Percentiles rank a stretch among this genome's conserved stretches.
These are phyloP conservation scores for Xerocomus amazonicus DNA, from an alignment of 1,284 basidiomycete species.

Conservation along the genomic window DNA sequence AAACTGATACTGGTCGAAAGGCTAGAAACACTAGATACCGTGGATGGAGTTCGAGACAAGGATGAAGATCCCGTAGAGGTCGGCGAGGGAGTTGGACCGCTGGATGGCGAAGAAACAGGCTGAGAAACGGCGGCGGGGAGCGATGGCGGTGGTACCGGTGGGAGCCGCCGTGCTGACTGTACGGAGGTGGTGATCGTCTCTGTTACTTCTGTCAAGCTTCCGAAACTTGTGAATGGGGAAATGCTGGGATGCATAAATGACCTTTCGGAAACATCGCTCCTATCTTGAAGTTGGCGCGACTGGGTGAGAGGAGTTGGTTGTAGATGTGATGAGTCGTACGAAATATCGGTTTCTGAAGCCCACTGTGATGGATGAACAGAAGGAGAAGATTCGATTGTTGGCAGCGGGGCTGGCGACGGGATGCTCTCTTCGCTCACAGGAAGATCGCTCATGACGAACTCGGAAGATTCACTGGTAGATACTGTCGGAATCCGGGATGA, in stretches of 20 bases:
- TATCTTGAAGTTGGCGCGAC: conserved; percentile 55
- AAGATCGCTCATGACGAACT: conserved; percentile 24
- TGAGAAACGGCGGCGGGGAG: conserved; percentile 5
- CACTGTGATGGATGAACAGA: conserved; percentile 46
- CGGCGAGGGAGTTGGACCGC: conserved; percentile 26
- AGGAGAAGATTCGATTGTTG: conserved; percentile 31
- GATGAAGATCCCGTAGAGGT: conserved; percentile 34
- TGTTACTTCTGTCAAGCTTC: conserved; percentile 33
- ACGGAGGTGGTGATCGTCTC: conserved; percentile 35
- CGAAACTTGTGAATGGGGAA: conserved; percentile 39
- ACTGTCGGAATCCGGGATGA: conserved; percentile 18
- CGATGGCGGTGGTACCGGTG: conserved; percentile 3
- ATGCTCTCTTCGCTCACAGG: conserved; percentile 30
- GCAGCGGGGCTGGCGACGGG: conserved; percentile 21
- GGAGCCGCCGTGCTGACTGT: conserved; percentile 11
- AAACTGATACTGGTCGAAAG: conserved; percentile 35
- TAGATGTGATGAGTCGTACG: conserved; percentile 68
- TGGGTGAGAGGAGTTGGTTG: conserved; percentile 62
- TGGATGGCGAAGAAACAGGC: conserved; percentile 28
- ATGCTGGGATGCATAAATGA: conserved; percentile 49
- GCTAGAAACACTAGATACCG: conserved; percentile 37
- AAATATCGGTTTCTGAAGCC: conserved; percentile 57
- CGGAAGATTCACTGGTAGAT: conserved; percentile 34
- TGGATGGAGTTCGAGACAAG: conserved; percentile 37
- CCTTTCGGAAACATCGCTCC: conserved; percentile 58